phyloP scores from a whole-genome alignment of 352 stramenopile genomes.

The Blastocystis sp. region DNA sequence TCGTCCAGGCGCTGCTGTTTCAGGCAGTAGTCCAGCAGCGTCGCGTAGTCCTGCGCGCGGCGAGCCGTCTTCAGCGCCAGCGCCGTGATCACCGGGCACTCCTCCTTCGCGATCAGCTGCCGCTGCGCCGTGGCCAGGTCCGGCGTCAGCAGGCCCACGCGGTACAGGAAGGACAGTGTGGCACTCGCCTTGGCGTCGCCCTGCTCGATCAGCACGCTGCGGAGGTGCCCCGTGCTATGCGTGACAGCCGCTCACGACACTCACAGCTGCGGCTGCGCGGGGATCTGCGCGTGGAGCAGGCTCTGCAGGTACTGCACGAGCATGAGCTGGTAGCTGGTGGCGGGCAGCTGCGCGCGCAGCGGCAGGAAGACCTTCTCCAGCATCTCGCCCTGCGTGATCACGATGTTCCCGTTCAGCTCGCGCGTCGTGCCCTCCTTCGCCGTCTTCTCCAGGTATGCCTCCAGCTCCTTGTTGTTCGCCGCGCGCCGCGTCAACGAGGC shows the following conservation, averaged over 20 bases:
- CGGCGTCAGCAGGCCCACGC: background rate
- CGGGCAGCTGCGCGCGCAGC: background rate
- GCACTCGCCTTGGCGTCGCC: background rate
- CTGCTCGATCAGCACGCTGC: background rate
- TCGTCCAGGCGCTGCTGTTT: slow-evolving; percentile 37
- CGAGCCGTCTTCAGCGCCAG: slow-evolving; percentile 20
- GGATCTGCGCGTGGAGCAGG: background rate
- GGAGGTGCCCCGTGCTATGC: background rate
- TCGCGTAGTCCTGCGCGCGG: background rate
- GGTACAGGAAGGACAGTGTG: background rate
- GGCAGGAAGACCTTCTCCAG: slow-evolving; percentile 31
- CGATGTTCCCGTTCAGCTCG: slow-evolving; percentile 59
- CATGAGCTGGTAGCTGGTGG: background rate
- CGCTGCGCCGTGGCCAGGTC: background rate
- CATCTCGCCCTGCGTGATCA: slow-evolving; percentile 43
- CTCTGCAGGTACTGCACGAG: slow-evolving; percentile 50
- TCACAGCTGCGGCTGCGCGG: background rate
- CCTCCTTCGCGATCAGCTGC: slow-evolving; percentile 8
- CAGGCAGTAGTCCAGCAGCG: slow-evolving; percentile 41
- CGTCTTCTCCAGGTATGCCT: background rate
- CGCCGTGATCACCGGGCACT: background rate
- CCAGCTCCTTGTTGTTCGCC: background rate
- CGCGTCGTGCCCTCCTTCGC: slow-evolving; percentile 1
- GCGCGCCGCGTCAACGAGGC: slow-evolving; percentile 9
- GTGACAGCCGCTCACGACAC: background rate